Percentiles rank a stretch among this genome's conserved stretches.
phyloP scores from a whole-genome alignment of 1,284 basidiomycete species.

The Austroboletus niveus region DNA sequence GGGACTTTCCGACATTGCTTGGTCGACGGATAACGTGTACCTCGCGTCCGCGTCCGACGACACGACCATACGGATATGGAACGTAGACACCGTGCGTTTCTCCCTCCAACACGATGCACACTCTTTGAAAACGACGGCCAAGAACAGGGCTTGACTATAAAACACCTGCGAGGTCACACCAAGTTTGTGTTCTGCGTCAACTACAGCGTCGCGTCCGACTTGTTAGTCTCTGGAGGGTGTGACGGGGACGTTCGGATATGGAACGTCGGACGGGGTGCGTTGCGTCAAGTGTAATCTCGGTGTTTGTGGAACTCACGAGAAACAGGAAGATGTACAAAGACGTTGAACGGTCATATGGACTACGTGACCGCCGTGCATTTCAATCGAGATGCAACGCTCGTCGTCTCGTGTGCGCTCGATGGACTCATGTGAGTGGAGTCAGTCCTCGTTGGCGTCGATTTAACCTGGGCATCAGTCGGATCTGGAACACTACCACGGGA shows the following conservation, averaged over 20 bases:
- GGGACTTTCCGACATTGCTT: conserved; percentile 86
- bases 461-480: conserved; percentile 56
- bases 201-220: conserved; percentile 83
- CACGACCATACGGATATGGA: conserved; percentile 82
- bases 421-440: conserved; percentile 83
- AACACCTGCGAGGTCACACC: conserved; percentile 76
- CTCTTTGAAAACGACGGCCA: conserved; percentile 2
- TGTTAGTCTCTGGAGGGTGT: conserved; percentile 89
- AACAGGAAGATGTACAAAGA: conserved; percentile 76
- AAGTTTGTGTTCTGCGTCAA: conserved; percentile 91
- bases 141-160: conserved; percentile 62
- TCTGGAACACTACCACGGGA: conserved; percentile 92
- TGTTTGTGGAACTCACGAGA: background rate
- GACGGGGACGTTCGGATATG: conserved; percentile 93
- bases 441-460: background rate
- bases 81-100: conserved; percentile 67
- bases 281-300: background rate
- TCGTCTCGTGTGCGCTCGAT: conserved; percentile 90
- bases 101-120: background rate
- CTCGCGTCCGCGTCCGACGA: conserved; percentile 92
- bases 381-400: conserved; percentile 87
- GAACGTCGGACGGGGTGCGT: conserved; percentile 76
- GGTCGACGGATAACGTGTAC: conserved; percentile 80
- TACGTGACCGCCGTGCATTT: conserved; percentile 94
- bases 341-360: conserved; percentile 89